phyloP scores from a whole-genome alignment of 495 filamentous ascomycete genomes.

The Oleoguttula mirabilis region DNA sequence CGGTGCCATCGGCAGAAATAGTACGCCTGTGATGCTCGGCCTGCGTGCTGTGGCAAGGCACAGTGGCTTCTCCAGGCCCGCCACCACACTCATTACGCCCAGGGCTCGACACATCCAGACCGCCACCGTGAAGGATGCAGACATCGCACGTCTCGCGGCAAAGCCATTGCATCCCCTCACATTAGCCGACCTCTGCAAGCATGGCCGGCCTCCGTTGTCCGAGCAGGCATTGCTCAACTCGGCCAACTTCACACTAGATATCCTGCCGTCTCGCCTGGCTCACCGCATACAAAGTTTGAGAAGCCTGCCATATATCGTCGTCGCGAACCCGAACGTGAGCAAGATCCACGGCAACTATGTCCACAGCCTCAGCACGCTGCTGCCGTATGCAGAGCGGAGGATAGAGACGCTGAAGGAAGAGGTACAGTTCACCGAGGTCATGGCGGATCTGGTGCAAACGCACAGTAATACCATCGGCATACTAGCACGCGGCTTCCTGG shows the following conservation, averaged over 20 bases:
- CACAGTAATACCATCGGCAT: constrained; percentile 90
- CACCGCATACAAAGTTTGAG: constrained; percentile 84
- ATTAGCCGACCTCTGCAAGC: constrained; percentile 79
- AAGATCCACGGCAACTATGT: constrained; percentile 92
- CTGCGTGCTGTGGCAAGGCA: constrained; percentile 13
- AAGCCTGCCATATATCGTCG: constrained; percentile 93
- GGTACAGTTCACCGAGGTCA: constrained; percentile 75
- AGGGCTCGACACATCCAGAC: constrained; percentile 18
- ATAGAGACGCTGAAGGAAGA: constrained; percentile 82
- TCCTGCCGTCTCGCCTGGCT: constrained; percentile 86
- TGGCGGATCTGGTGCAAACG: constrained; percentile 85
- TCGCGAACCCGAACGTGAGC: constrained; percentile 84
- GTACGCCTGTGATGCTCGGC: constrained; percentile 15
- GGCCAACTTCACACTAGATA: constrained; percentile 86
- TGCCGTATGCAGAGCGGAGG: constrained; percentile 62
- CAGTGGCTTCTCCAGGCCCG: constrained; percentile 5
- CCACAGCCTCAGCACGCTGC: constrained; percentile 76
- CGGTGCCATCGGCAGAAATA: too few species aligned
- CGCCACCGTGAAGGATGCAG: constrained; percentile 45
- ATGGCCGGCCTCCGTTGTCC: constrained; percentile 81
- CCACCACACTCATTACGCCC: background rate
- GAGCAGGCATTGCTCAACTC: constrained; percentile 67
- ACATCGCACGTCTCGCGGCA: constrained; percentile 64
- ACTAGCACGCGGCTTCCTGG: constrained; percentile 81
- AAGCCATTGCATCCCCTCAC: constrained; percentile 70